Evolutionary conservation across 2,329 filamentous ascomycete species (phyloP), one percentile per base, ranked within the genome.

Genomic region (Fusarium sp.): DNA sequence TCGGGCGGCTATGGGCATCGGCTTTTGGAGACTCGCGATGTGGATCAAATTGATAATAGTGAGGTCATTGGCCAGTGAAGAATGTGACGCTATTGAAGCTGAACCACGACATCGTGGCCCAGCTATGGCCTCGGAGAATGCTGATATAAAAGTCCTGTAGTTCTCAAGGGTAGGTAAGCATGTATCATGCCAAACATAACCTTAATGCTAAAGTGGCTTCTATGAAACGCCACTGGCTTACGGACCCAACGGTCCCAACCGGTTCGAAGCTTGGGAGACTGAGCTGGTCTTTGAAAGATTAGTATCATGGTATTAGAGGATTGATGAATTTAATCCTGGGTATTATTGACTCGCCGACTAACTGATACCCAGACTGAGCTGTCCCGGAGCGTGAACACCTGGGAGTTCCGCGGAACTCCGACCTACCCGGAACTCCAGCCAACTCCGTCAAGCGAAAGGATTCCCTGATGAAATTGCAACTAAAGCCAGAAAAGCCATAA

Each of bases 381-480:
- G 5, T 28, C 24, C 24, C 35, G 28, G 41, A 48, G 35, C 8
- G 2, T 20, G 17, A 18, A 28, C 39, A 7, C 44, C 55, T 26
- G 31, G 63, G 61, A 72, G 62, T 49, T 76, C 74, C 74, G 20
- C 12, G 71, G 71, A 75, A 48, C 33, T 76, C 74, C 74, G 68
- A 22, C 26, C 6, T 31, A 15, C 14, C 41, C 52, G 69, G 69
- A 67, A 55, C 31, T 69, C 69, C 72, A 63, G 20, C 24, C 54
- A 45, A 33, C 54, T 55, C 39, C 67, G 35, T 13, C 11, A 33
- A 9, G 18, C 42, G 7, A 33, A 61, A 44, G 26, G 33, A 28
- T 18, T 47, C 44, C 2, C 13, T 39, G 17, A 22, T 38, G 5
- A 60, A 14, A 52, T 33, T 13, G 26, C 26, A 59, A 7, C 11